phyloP scores from a whole-genome alignment of 2,329 filamentous ascomycete genomes.

The Calonectria henricotiae region DNA sequence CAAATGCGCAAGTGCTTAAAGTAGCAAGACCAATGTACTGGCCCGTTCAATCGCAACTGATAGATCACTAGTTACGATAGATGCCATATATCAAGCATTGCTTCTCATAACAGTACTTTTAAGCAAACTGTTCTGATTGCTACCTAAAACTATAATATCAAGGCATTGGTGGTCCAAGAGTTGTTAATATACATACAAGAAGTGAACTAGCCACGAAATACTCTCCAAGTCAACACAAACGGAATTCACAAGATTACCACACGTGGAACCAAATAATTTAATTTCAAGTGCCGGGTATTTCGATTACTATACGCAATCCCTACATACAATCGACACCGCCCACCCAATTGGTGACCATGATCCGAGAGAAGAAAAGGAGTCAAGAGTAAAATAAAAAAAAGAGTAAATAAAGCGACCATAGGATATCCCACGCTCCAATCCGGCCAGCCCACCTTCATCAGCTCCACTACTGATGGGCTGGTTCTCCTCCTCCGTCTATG shows the following conservation, averaged over 20 bases:
- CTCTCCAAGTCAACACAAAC: constrained; percentile 4
- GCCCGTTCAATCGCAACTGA: background rate
- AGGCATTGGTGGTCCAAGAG: constrained; percentile 11
- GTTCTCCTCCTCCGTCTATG: constrained; percentile 40
- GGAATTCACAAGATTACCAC: constrained; percentile 12
- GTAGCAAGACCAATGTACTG: background rate
- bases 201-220: background rate
- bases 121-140: background rate
- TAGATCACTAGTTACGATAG: background rate
- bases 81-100: background rate
- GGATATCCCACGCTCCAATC: constrained; percentile 47
- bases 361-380: constrained; percentile 49
- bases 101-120: background rate
- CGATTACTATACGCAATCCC: constrained; percentile 54
- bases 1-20: background rate
- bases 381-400: constrained; percentile 49
- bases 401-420: constrained; percentile 55
- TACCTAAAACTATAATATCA: background rate
- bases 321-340: constrained; percentile 53
- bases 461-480: constrained; percentile 36
- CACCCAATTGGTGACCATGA: constrained; percentile 44
- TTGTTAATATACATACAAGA: constrained; percentile 16
- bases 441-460: constrained; percentile 42
- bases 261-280: constrained; percentile 29
- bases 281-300: constrained; percentile 48